These are phyloP conservation scores for Primulina huaijiensis DNA, from an alignment of 257 asterid genomes.

Conservation along the genomic window DNA sequence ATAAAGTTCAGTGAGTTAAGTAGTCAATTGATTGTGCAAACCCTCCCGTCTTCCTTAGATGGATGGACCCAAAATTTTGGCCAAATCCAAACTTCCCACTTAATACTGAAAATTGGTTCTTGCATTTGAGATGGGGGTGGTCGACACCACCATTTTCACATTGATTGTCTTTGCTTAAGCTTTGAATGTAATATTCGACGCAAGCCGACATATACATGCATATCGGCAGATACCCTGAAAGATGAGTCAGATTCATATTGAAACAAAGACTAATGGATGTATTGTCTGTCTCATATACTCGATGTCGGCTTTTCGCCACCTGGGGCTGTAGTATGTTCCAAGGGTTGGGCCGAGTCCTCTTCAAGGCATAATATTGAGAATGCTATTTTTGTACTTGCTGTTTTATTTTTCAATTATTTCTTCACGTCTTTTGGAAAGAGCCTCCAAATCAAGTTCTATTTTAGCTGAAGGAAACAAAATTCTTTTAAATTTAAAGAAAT, in stretches of 20 bases:
- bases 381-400: no score
- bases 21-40: not conserved
- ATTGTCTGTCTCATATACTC: not conserved
- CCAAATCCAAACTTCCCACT: not conserved
- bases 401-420: no score
- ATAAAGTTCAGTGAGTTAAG: not conserved
- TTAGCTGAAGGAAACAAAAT: no score
- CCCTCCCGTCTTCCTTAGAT: not conserved
- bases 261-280: not conserved
- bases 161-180: not conserved
- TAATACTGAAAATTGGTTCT: not conserved
- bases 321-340: no score
- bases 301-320: no score
- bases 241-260: not conserved
- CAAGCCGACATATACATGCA: not conserved
- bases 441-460: no score
- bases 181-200: not conserved
- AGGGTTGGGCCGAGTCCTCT: no score
- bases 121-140: not conserved
- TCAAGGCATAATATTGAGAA: no score
- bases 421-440: no score
- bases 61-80: not conserved
- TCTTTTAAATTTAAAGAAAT: no score
- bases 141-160: not conserved
- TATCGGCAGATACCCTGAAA: not conserved